Conservation (phyloP, 768 basidiomycete species). For the Suillus paluster region DNA sequence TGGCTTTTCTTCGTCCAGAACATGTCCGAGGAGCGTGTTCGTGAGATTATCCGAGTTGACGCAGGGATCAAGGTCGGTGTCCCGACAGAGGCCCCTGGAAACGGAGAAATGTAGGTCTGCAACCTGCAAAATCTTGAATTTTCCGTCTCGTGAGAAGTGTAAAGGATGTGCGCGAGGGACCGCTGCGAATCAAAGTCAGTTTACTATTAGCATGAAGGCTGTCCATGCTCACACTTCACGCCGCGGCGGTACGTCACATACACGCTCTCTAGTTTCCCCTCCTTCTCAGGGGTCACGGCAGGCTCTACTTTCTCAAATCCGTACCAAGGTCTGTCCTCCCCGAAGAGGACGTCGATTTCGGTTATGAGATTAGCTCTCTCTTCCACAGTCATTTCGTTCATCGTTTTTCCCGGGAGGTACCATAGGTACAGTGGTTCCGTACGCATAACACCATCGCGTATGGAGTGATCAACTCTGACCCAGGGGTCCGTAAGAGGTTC, state of each 20-base stretch:
- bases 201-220: neutral
- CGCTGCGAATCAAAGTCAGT: constrained; percentile 40
- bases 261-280: constrained; percentile 51
- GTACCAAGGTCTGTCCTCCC: constrained; percentile 83
- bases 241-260: constrained; percentile 74
- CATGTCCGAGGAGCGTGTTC: constrained; percentile 65
- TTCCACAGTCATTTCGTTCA: constrained; percentile 59
- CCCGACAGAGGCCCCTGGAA: constrained; percentile 74
- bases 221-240: constrained; percentile 62
- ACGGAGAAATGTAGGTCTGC: constrained; percentile 96
- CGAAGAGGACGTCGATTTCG: constrained; percentile 90
- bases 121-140: constrained; percentile 88
- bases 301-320: constrained; percentile 80
- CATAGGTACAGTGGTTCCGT: constrained; percentile 70
- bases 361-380: constrained; percentile 75
- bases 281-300: constrained; percentile 51
- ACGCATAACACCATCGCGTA: constrained; percentile 64
- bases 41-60: constrained; percentile 79
- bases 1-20: constrained; percentile 82
- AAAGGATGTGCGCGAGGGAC: constrained; percentile 76
- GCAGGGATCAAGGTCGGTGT: constrained; percentile 59
- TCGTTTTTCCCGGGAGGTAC: constrained; percentile 75
- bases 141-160: constrained; percentile 82
- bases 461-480: constrained; percentile 64
- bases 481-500: constrained; percentile 55